phyloP scores from a whole-genome alignment of 257 asterid genomes.

The Solanum habrochaites region DNA sequence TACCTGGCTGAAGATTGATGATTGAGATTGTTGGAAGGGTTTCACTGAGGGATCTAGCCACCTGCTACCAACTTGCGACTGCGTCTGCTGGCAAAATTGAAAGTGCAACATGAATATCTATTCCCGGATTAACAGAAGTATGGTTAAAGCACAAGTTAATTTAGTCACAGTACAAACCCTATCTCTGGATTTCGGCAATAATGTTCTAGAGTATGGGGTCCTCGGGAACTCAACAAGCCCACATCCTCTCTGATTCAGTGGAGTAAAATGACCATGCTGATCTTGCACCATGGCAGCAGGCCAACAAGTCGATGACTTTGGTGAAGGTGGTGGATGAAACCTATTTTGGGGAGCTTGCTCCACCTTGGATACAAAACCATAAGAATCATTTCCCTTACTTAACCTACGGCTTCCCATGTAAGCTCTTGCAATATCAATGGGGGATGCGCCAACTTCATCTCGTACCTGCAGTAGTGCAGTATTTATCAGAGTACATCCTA shows the following conservation, averaged over 20 bases:
- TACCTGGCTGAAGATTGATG: conserved; percentile 52
- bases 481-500: not conserved
- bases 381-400: conserved; percentile 35
- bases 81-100: conserved; percentile 19
- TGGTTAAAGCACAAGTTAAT: not conserved
- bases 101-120: conserved; percentile 1
- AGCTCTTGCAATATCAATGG: conserved; percentile 86
- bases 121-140: not conserved
- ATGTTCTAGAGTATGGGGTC: conserved; percentile 78
- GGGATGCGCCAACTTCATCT: conserved; percentile 62
- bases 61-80: conserved; percentile 42
- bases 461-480: conserved; percentile 37
- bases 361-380: conserved; percentile 15
- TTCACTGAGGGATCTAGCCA: conserved; percentile 23
- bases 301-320: conserved; percentile 64
- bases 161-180: conserved; percentile 32
- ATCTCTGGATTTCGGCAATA: conserved; percentile 43
- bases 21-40: conserved; percentile 41
- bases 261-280: conserved; percentile 43
- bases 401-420: conserved; percentile 70
- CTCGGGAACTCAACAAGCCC: conserved; percentile 68
- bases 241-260: conserved; percentile 50
- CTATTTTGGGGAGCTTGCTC: conserved; percentile 35
- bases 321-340: conserved; percentile 44
- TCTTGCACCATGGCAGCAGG: conserved; percentile 63